These are phyloP conservation scores for Thermomucor indicae-seudaticae DNA, from an alignment of 371 early-diverging fungal genomes.

Conservation along the genomic window DNA sequence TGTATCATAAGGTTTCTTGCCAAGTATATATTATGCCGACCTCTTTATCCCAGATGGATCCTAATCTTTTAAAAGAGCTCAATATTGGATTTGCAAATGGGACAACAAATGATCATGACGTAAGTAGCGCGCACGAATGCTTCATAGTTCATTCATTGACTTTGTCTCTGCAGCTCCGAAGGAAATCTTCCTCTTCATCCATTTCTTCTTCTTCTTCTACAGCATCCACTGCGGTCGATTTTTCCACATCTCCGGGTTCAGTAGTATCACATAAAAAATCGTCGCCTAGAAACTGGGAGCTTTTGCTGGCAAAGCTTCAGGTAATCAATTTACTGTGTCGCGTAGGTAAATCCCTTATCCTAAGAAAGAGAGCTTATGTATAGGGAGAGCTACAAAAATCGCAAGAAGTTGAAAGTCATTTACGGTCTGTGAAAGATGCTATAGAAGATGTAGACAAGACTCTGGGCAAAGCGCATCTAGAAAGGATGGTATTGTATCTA, in stretches of 20 bases:
- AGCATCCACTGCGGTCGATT: constrained; percentile 2
- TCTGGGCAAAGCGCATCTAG: constrained; percentile 11
- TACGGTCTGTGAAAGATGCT: constrained; percentile 22
- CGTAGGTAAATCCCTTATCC: no score
- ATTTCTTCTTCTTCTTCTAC: constrained; percentile 4
- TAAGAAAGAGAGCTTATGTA: no score
- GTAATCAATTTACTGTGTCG: constrained; percentile 13
- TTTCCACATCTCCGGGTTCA: background rate
- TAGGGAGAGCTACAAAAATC: constrained; percentile 33
- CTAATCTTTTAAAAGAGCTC: constrained; percentile 21
- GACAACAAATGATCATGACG: constrained; percentile 1
- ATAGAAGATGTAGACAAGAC: constrained; percentile 18
- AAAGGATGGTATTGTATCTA: background rate
- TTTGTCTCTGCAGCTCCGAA: constrained; percentile 3
- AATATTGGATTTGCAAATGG: constrained; percentile 8
- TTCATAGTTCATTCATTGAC: background rate
- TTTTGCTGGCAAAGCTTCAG: constrained; percentile 28
- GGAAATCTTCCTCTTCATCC: constrained; percentile 11
- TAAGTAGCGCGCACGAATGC: background rate
- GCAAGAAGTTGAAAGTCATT: constrained; percentile 28
- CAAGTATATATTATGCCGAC: constrained; percentile 42
- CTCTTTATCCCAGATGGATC: constrained; percentile 37
- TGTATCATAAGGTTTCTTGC: constrained; percentile 70
- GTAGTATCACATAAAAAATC: constrained; percentile 1
- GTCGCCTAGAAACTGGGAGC: constrained; percentile 19